Percentiles rank a stretch among this genome's conserved stretches.
Evolutionary conservation across 2,329 filamentous ascomycete species (phyloP).

Genomic region (Pseudocercospora pini-densiflorae): DNA sequence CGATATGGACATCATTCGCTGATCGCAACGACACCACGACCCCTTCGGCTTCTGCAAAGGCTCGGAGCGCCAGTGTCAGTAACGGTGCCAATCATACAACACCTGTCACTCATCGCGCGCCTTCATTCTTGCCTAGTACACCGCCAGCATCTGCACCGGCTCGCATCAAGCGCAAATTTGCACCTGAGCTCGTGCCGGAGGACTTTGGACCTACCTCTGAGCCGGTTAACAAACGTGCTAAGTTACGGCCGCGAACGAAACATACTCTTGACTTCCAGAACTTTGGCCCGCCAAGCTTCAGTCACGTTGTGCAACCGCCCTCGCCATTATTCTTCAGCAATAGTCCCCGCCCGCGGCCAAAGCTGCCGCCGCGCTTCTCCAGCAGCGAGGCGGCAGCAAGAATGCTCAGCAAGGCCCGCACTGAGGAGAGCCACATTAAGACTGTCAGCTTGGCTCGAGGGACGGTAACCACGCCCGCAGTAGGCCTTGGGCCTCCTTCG

Average conservation of each 20-base stretch:
- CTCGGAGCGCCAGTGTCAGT: neutral
- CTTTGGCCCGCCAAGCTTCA: conserved; percentile 37
- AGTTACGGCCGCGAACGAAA: conserved; percentile 27
- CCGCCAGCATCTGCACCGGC: conserved; percentile 16
- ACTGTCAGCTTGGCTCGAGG: conserved; percentile 57
- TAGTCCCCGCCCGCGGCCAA: conserved; percentile 47
- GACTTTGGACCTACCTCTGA: conserved; percentile 19
- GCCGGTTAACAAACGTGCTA: conserved; percentile 27
- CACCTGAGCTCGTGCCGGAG: conserved; percentile 8
- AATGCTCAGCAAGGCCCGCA: conserved; percentile 57
- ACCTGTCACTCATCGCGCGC: conserved; percentile 8
- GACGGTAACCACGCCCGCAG: conserved; percentile 40
- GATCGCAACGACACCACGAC: conserved; percentile 14
- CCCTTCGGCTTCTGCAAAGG: neutral
- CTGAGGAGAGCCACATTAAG: conserved; percentile 56
- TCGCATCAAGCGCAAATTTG: conserved; percentile 25
- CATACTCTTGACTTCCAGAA: conserved; percentile 37
- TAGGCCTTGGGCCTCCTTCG: conserved; percentile 15
- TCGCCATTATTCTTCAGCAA: conserved; percentile 61
- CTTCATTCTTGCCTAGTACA: conserved; percentile 9
- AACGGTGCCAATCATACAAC: conserved; percentile 14
- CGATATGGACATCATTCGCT: conserved; percentile 31
- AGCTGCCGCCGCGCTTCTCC: conserved; percentile 59
- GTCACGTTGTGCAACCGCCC: conserved; percentile 37
- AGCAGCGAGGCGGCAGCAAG: conserved; percentile 62